A percentile compares a stretch with the other conserved stretches of the same genome.
These are phyloP conservation scores for Aspergillus kassunensis DNA, from an alignment of 495 filamentous ascomycete species.

Conservation along the genomic window DNA sequence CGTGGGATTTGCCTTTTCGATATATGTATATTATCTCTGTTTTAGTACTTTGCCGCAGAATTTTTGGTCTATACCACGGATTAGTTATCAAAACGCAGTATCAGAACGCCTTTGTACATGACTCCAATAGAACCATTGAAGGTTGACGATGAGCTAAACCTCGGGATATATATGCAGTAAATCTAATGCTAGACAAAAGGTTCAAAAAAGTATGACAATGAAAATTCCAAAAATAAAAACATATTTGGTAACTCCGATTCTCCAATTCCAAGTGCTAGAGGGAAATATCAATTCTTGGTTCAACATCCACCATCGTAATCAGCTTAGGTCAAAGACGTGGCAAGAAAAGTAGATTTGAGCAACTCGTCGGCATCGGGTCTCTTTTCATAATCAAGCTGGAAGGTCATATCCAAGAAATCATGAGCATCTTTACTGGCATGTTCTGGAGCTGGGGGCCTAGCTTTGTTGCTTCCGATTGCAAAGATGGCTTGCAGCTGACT, in stretches of 20 bases:
- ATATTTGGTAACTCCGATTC: background rate
- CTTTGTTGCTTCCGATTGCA: conserved; percentile 87
- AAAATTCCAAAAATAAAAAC: background rate
- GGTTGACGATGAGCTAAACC: background rate
- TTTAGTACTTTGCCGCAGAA: conserved; percentile 13
- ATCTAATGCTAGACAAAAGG: conserved; percentile 2
- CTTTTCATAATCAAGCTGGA: conserved; percentile 90
- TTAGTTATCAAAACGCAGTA: no score
- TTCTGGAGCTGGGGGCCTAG: conserved; percentile 84
- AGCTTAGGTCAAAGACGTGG: conserved; percentile 52
- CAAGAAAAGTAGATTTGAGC: conserved; percentile 73
- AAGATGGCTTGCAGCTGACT: conserved; percentile 98
- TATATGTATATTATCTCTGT: conserved; percentile 22
- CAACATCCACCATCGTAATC: background rate
- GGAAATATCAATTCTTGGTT: background rate
- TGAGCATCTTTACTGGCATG: conserved; percentile 81
- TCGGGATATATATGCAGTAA: conserved; percentile 4
- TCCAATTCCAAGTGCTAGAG: background rate
- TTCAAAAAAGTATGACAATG: background rate
- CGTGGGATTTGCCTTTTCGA: conserved; percentile 4
- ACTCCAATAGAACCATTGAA: conserved; percentile 1
- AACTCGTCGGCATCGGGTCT: conserved; percentile 89
- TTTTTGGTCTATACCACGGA: conserved; percentile 1
- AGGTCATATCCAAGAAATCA: conserved; percentile 82
- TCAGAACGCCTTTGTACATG: no score